Evolutionary conservation across 257 asterid genomes (phyloP), one percentile per base, ranked within the genome.

Genomic region (Nicotiana sylvestris): DNA sequence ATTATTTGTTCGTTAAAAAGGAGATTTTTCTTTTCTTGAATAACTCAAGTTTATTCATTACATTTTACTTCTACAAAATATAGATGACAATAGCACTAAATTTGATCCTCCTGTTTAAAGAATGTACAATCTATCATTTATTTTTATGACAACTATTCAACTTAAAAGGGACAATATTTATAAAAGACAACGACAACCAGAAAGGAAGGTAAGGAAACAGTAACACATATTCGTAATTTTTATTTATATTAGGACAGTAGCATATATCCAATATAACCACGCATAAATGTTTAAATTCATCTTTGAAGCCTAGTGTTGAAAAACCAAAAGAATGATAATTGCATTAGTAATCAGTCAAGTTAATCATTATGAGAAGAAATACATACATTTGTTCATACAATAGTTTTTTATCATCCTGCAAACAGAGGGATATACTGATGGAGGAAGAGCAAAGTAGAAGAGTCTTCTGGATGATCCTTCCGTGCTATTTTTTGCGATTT

Each of bases 401-500:
- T 88, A 70, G 58, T 49, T 83, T 88, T 91, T 93, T 88, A 96
- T 96, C 99, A 94, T 96, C 88, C 88, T 93, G 93, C 97, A 93
- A 90, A 96, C 98, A 32, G 90, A 94, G 37, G 99, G 99, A 86
- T 96, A 96, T 32, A 96, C 97, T 33, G 99, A 92, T n/a, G 99
- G 99, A 69, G 99, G 99, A 88, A 94, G 99, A 76, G 99, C 99
- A 56, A 96, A 89, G 87, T 96, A 96, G 90, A 96, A 96, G 64
- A 96, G 98, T 87, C 99, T 91, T 80, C 99, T 87, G n/a, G 97
- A 88, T 70, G 93, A 88, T 88, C 97, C 97, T 86, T 92, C 94
- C 3, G 85, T 82, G 81, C 89, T 90, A 82, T 90, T 90, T 81
- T n/a, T 92, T 6, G 95, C 91, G 58, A 88, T 51, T 87, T 96